A percentile compares a stretch with the other conserved stretches of the same genome.
Conservation (phyloP, 2,329 filamentous ascomycete genomes). For the Xylaria sp. region DNA sequence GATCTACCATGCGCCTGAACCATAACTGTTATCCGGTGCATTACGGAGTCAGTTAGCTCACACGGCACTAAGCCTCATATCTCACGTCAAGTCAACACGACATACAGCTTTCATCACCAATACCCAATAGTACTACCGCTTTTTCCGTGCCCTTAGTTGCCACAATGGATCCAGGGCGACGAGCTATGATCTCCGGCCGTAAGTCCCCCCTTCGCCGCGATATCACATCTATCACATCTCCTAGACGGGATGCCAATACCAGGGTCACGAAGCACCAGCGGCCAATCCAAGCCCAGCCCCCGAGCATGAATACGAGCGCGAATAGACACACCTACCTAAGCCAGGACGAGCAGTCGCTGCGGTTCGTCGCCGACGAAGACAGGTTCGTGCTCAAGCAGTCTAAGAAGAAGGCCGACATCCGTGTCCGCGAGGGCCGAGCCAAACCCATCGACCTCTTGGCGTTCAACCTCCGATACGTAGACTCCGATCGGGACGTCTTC, state of each 20-base stretch:
- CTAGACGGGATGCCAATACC: slow-evolving; percentile 64
- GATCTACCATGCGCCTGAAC: background rate
- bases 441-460: slow-evolving; percentile 94
- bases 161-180: slow-evolving; percentile 65
- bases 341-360: slow-evolving; percentile 79
- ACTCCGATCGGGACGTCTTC: slow-evolving; percentile 84
- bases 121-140: background rate
- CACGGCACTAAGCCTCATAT: background rate
- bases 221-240: slow-evolving; percentile 65
- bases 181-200: slow-evolving; percentile 64
- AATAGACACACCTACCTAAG: slow-evolving; percentile 64
- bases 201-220: slow-evolving; percentile 60
- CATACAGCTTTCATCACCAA: background rate
- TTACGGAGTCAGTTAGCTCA: background rate
- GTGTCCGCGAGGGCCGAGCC: slow-evolving; percentile 89
- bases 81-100: background rate
- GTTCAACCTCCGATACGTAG: slow-evolving; percentile 89
- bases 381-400: slow-evolving; percentile 95
- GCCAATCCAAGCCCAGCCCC: slow-evolving; percentile 47
- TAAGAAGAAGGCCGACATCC: slow-evolving; percentile 97
- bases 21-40: background rate
- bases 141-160: background rate
- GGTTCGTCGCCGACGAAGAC: slow-evolving; percentile 95
- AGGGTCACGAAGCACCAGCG: slow-evolving; percentile 66
- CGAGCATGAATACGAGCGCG: slow-evolving; percentile 43